Evolutionary conservation across 2,329 filamentous ascomycete genomes (phyloP).

Genomic region (Cladosporium sp.): DNA sequence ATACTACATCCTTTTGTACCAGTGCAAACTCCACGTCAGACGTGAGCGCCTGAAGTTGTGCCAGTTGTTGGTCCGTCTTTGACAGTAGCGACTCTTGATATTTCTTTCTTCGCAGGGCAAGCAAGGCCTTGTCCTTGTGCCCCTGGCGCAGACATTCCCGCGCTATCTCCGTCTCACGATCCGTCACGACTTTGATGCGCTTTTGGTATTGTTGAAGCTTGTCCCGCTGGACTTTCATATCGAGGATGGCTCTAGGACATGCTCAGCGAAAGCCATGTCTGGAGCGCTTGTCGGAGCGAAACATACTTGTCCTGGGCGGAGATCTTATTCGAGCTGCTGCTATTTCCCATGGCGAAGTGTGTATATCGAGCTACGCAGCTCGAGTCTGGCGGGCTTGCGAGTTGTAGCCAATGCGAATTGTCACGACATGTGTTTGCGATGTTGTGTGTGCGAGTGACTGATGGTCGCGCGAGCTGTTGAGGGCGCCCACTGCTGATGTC

Average conservation of each 20-base stretch:
- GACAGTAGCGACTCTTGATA: constrained; percentile 86
- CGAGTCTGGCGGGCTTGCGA: background rate
- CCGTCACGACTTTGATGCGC: constrained; percentile 77
- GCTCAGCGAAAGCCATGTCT: constrained; percentile 12
- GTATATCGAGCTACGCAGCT: background rate
- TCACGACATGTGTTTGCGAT: too few species aligned
- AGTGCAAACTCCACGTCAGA: constrained; percentile 89
- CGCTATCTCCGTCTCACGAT: constrained; percentile 80
- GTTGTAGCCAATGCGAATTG: too few species aligned
- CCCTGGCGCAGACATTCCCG: constrained; percentile 71
- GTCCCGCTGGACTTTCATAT: constrained; percentile 96
- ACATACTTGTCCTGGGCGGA: constrained; percentile 77
- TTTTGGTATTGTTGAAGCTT: constrained; percentile 94
- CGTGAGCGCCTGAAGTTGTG: constrained; percentile 83
- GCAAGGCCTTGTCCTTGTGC: constrained; percentile 73
- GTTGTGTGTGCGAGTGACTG: too few species aligned
- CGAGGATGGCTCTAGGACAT: constrained; percentile 74
- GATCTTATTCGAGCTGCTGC: constrained; percentile 56
- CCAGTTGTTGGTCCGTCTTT: constrained; percentile 90
- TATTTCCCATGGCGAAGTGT: constrained; percentile 54
- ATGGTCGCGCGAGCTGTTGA: background rate
- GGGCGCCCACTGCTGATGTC: constrained; percentile 6
- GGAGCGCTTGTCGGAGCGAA: constrained; percentile 4
- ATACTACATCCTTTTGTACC: constrained; percentile 94
- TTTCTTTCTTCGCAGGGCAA: constrained; percentile 89